Evolutionary conservation across 2,329 filamentous ascomycete genomes (phyloP).

Genomic region (Claviceps africana): DNA sequence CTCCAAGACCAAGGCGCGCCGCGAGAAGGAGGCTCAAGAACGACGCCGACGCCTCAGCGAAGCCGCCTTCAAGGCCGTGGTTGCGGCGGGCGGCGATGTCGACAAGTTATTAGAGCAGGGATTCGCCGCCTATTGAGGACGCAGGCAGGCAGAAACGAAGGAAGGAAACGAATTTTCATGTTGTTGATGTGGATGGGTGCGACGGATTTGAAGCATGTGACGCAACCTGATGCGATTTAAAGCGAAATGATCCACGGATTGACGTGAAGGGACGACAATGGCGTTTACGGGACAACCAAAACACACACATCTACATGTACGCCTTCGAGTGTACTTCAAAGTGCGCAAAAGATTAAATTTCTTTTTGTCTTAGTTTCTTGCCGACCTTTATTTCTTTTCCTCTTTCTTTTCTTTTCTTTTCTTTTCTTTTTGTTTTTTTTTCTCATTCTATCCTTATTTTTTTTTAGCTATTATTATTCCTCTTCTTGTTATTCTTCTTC

Average conservation of each 20-base stretch:
- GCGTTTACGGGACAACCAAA: background rate
- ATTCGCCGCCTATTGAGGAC: constrained; percentile 26
- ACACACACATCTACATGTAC: background rate
- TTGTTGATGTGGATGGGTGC: background rate
- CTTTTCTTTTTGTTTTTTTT: background rate
- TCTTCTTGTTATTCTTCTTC: background rate
- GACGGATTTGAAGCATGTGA: background rate
- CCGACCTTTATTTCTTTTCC: background rate
- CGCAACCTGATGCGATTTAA: background rate
- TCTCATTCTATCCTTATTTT: background rate
- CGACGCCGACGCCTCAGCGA: constrained; percentile 55
- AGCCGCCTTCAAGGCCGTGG: constrained; percentile 53
- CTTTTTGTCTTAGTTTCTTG: background rate
- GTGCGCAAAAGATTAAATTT: background rate
- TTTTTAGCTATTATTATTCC: background rate
- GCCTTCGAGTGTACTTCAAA: background rate
- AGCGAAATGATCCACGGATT: background rate
- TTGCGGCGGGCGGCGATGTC: constrained; percentile 56
- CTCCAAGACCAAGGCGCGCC: constrained; percentile 83
- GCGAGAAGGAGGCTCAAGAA: constrained; percentile 78
- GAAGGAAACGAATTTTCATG: background rate
- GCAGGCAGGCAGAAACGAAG: background rate
- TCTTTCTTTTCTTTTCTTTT: background rate
- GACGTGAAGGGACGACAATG: background rate
- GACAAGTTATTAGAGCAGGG: constrained; percentile 37